Evolutionary conservation across 805 yeast species (phyloP), one percentile per base, ranked within the genome.

Genomic region (Teunomyces aglyptinius): DNA sequence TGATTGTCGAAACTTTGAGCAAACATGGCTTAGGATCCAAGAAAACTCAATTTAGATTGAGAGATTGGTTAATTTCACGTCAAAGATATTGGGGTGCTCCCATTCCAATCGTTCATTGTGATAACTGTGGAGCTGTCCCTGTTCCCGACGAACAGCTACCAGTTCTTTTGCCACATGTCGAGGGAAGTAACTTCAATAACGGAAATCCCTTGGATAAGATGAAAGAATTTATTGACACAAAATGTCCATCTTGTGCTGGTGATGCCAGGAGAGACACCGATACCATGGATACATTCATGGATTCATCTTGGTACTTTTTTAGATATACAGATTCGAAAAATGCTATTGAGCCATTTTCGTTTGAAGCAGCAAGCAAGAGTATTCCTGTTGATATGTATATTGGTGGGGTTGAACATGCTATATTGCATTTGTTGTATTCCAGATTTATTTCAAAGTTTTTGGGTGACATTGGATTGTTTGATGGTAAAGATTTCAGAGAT

Each of bases 61-160:
- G 97, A 54, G 99, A 94, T 61, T 94, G 99, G 99, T 76, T 94
- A 22, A 86, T 94, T 40, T 85, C 95, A 58, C 80, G 99, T 60
- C 99, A 94, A 65, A 71, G 99, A 49, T 92, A 86, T 65, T 94
- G 99, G 99, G 99, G 99, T 20, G 94, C 97, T 0, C 99, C 99
- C 2, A 94, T 94, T 45, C 99, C 99, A 4, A 89, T 94, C 15
- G 76, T 94, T 22, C 94, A 94, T 59, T 94, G 99, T 69, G 77
- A 75, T 5, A 52, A 64, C 2, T 94, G 99, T 73, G 99, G 99
- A 1, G 68, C 84, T 0, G 97, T 92, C 1, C 87, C 98, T 0
- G 98, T 94, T 15, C 97, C 97, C 0, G 96, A 87, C 34, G 70
- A 79, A 2, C 84, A 91, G 22, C 72, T 94, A 13, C 99, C 99